Conservation (phyloP, 805 yeast species). For the Lipomyces starkeyi region DNA sequence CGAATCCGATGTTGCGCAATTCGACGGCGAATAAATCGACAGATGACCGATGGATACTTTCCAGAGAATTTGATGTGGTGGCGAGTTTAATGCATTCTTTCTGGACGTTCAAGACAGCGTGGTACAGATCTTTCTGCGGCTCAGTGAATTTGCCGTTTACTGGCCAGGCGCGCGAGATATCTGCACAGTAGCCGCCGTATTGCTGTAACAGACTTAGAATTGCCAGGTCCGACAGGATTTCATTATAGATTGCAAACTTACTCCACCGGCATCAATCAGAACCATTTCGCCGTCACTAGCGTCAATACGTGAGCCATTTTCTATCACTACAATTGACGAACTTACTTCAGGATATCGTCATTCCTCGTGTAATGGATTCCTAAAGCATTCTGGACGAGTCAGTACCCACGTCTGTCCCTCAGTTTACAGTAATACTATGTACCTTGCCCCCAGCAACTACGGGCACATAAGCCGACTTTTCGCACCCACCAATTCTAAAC, state of each 20-base stretch:
- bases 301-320: background rate
- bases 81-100: conserved; percentile 77
- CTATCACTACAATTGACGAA: background rate
- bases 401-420: background rate
- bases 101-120: conserved; percentile 85
- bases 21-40: conserved; percentile 65
- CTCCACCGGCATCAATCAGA: conserved; percentile 92
- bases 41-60: conserved; percentile 77
- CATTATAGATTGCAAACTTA: conserved; percentile 11
- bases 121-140: conserved; percentile 85
- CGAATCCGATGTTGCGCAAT: conserved; percentile 74
- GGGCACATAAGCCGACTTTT: conserved; percentile 87
- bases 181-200: conserved; percentile 92
- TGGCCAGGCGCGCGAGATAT: conserved; percentile 97
- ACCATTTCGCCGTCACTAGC: conserved; percentile 75
- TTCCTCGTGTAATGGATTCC: conserved; percentile 94
- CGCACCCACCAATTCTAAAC: conserved; percentile 88
- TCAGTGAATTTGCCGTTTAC: conserved; percentile 71
- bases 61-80: conserved; percentile 61
- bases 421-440: background rate
- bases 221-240: background rate
- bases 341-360: conserved; percentile 66
- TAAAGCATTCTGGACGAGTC: conserved; percentile 61
- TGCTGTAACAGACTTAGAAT: conserved; percentile 43
- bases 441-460: conserved; percentile 90